Evolutionary conservation across 2,329 filamentous ascomycete genomes (phyloP), one percentile per base, ranked within the genome.

Genomic region (Anthostomella pinea): DNA sequence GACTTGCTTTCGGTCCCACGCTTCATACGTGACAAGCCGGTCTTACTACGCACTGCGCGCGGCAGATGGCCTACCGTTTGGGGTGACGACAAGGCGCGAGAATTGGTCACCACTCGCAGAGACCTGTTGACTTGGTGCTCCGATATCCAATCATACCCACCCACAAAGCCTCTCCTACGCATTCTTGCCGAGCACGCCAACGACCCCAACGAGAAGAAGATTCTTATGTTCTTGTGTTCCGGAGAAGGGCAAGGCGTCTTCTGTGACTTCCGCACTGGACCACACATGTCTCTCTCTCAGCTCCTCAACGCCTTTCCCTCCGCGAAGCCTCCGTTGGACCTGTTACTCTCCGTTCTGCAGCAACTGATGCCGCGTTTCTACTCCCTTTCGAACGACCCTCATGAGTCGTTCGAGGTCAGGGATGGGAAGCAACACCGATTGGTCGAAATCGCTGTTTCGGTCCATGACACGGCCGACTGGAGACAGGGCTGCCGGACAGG

Each of bases 351-450:
- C 3, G 77, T 85, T 27, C 77, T 96, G 35, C 86, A 85, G 53
- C 85, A 87, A 31, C 75, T 97, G 33, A 97, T 97, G 91, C 93
- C 93, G 3, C 86, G 93, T 42, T 98, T 98, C 71, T 98, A 98
- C 69, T 97, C 91, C 4, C 80, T 98, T 10, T 96, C 90, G 35
- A 96, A 95, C 61, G 93, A 98, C 56, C 93, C 93, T 0, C 87
- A 93, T 47, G 81, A 94, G 50, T 75, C 74, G 6, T 85, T 77
- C 43, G 76, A 77, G 45, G 75, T 81, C 15, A 77, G 80, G 45
- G 84, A 85, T 46, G 77, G 79, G 24, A 78, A 84, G 46, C 76
- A 78, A 49, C 85, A 86, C 47, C 85, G 90, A 19, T 69, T 97
- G 41, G 83, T 98, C 54, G 93, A 97, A 67, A 86, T 97, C 56